Percentiles rank a stretch among this genome's conserved stretches.
Evolutionary conservation across 225 moss, liverwort and hornwort genomes (phyloP).

Genomic region (Antitrichia curtipendula): DNA sequence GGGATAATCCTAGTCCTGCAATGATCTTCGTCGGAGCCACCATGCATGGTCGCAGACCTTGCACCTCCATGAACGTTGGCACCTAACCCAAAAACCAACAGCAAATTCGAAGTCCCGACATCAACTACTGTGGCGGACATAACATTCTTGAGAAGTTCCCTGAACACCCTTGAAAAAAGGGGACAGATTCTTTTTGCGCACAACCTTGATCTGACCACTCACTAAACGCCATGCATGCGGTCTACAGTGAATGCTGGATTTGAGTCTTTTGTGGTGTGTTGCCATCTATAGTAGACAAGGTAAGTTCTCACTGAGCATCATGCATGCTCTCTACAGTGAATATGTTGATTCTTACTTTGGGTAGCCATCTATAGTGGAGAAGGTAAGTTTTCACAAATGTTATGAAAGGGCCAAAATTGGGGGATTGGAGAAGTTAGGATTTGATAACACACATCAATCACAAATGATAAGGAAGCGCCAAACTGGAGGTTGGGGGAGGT

Average conservation of each 20-base stretch:
- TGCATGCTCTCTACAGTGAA: background rate
- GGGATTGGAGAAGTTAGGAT: background rate
- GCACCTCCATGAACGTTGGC: conserved; percentile 56
- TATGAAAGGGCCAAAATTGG: background rate
- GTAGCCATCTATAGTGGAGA: background rate
- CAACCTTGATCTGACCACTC: background rate
- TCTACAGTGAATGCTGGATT: background rate
- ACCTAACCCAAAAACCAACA: conserved; percentile 20
- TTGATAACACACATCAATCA: conserved; percentile 31
- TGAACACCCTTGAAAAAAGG: background rate
- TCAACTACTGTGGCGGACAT: background rate
- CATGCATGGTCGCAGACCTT: conserved; percentile 88
- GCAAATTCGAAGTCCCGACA: background rate
- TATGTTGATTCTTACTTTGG: background rate
- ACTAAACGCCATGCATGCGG: background rate
- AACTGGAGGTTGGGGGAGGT: background rate
- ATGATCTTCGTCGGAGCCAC: conserved; percentile 99
- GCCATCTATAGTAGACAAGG: background rate
- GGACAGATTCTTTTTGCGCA: background rate
- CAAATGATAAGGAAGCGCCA: background rate
- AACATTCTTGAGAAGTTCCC: background rate
- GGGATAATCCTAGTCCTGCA: conserved; percentile 83
- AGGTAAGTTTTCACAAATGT: background rate
- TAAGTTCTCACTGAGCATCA: background rate
- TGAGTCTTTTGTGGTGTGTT: background rate